These are phyloP conservation scores for Neospora caninum DNA, from an alignment of 169 alveolate genomes.

Conservation along the genomic window DNA sequence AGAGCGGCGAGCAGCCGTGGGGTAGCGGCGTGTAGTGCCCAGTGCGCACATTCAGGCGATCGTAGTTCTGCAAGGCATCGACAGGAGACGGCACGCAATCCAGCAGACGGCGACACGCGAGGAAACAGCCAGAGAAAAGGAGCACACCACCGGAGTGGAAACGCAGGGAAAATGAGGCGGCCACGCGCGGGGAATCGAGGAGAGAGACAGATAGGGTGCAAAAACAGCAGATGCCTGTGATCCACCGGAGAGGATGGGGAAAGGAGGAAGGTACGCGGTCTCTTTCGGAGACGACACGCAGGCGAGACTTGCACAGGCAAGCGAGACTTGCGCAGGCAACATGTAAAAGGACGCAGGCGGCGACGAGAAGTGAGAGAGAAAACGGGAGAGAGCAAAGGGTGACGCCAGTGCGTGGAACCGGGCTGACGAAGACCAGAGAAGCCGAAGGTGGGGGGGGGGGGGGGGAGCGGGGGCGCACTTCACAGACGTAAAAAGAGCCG, in stretches of 20 bases:
- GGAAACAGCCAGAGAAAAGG: no score
- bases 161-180: no score
- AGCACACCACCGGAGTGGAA: no score
- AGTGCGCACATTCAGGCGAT: not conserved
- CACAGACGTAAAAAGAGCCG: no score
- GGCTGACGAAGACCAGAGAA: not conserved
- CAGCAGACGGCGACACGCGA: not conserved
- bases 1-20: slow-evolving; percentile 1
- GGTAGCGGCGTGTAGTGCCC: not conserved
- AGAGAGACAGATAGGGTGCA: not conserved
- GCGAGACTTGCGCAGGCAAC: no score
- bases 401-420: no score
- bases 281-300: no score
- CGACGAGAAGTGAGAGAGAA: not conserved
- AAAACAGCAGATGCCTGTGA: not conserved
- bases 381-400: not conserved
- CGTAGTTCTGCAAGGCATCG: not conserved
- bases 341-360: no score
- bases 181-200: not conserved
- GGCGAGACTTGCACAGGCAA: no score
- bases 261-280: not conserved
- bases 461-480: not conserved
- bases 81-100: not conserved
- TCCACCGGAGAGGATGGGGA: not conserved
- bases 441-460: not conserved